A percentile compares a stretch with the other conserved stretches of the same genome.
These are phyloP conservation scores for Daldinia decipiens DNA, from an alignment of 495 filamentous ascomycete species.

Conservation along the genomic window DNA sequence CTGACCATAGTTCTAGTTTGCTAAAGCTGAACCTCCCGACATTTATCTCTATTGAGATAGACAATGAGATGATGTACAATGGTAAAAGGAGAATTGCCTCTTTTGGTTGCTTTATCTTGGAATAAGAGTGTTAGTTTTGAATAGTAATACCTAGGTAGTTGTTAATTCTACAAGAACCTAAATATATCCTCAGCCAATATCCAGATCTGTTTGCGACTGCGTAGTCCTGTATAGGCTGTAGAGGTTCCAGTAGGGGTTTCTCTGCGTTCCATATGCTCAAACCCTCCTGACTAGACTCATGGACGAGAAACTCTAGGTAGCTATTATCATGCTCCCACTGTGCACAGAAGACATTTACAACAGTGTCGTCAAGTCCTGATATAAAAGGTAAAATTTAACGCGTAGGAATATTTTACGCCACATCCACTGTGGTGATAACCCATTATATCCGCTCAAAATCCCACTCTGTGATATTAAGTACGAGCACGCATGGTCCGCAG, in stretches of 20 bases:
- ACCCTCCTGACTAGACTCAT: constrained; percentile 13
- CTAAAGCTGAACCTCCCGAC: constrained; percentile 15
- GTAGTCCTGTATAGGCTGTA: constrained; percentile 5
- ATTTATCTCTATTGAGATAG: neutral
- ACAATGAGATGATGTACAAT: neutral
- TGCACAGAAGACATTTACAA: constrained; percentile 11
- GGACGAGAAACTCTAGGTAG: too few relatives aligned
- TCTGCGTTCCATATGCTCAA: constrained; percentile 34
- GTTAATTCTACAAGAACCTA: neutral
- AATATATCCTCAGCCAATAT: constrained; percentile 20
- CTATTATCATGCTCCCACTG: constrained; percentile 1
- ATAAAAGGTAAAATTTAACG: constrained; percentile 25
- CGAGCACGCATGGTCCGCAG: constrained; percentile 19
- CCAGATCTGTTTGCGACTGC: constrained; percentile 23
- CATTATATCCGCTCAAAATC: constrained; percentile 9
- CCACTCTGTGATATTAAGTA: constrained; percentile 4
- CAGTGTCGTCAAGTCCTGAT: neutral
- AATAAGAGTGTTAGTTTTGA: too few relatives aligned
- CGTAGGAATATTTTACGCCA: constrained; percentile 28
- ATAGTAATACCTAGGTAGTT: neutral
- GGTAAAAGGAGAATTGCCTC: too few relatives aligned
- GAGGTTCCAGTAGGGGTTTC: constrained; percentile 23
- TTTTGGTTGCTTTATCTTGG: too few relatives aligned
- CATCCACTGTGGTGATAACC: constrained; percentile 19
- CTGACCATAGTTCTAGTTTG: neutral